These are phyloP conservation scores for Cajanus cajan DNA, from an alignment of 306 rosid genomes.

Conservation along the genomic window DNA sequence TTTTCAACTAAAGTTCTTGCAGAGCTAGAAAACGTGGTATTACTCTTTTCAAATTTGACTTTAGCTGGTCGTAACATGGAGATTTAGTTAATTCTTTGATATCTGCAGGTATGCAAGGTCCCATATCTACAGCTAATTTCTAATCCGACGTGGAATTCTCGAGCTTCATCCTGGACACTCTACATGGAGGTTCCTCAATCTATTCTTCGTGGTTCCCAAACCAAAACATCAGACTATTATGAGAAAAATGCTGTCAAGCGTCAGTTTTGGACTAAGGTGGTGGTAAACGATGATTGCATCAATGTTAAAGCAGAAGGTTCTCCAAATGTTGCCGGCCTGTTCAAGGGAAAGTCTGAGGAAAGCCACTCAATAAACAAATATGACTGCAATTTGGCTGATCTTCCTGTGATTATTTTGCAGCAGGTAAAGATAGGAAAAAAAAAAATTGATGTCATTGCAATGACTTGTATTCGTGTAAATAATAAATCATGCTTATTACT, in stretches of 20 bases:
- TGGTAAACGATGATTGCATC: conserved; percentile 79
- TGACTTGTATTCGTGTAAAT: neutral
- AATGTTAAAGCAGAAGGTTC: conserved; percentile 82
- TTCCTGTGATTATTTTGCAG: conserved; percentile 77
- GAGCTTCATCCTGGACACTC: conserved; percentile 85
- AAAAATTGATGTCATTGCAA: neutral
- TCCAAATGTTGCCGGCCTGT: conserved; percentile 71
- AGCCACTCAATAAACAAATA: conserved; percentile 68
- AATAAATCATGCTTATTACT: conserved; percentile 10
- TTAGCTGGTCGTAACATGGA: conserved; percentile 19
- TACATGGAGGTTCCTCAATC: conserved; percentile 74
- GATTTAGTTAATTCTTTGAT: conserved; percentile 22
- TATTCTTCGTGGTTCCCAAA: conserved; percentile 51
- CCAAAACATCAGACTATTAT: conserved; percentile 40
- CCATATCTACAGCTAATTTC: conserved; percentile 75
- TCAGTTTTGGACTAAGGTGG: conserved; percentile 78
- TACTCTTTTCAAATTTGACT: conserved; percentile 22
- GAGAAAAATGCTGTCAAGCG: conserved; percentile 48
- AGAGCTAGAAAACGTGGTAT: conserved; percentile 88
- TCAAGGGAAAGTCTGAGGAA: conserved; percentile 66
- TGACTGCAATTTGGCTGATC: conserved; percentile 77
- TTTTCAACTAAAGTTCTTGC: conserved; percentile 79
- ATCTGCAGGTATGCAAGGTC: conserved; percentile 66
- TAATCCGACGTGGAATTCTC: conserved; percentile 90
- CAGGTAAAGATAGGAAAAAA: conserved; percentile 52